phyloP scores from a whole-genome alignment of 2,329 filamentous ascomycete species.

The Alternaria gansuensis region DNA sequence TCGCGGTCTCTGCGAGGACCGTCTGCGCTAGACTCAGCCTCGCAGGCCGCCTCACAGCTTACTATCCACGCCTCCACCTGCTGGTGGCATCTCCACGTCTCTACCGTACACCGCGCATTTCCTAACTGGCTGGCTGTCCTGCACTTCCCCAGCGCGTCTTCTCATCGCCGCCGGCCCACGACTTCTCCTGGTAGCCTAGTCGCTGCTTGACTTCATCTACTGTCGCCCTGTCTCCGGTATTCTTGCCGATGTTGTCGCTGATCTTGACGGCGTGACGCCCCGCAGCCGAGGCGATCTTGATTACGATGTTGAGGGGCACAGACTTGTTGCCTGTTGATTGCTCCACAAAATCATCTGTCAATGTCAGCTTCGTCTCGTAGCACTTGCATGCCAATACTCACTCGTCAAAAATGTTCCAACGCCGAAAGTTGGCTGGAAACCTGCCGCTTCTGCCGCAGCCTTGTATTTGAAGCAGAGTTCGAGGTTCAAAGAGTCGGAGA shows the following conservation, averaged over 20 bases:
- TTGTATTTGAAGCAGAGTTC: slow-evolving; percentile 93
- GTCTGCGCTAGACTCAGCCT: slow-evolving; percentile 32
- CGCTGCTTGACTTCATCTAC: slow-evolving; percentile 84
- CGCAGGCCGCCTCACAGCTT: slow-evolving; percentile 30
- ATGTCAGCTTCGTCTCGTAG: slow-evolving; percentile 23
- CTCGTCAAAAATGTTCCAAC: slow-evolving; percentile 95
- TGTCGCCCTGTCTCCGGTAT: slow-evolving; percentile 83
- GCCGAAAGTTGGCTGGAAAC: slow-evolving; percentile 88
- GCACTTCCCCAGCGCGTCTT: slow-evolving; percentile 76
- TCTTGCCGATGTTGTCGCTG: slow-evolving; percentile 87
- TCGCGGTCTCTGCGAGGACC: slow-evolving; percentile 15
- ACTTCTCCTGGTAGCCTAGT: slow-evolving; percentile 84
- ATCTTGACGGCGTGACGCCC: slow-evolving; percentile 90
- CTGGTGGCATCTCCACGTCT: slow-evolving; percentile 26
- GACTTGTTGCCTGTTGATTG: slow-evolving; percentile 80
- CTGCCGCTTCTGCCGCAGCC: slow-evolving; percentile 77
- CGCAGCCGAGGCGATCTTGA: slow-evolving; percentile 88
- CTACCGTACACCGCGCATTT: slow-evolving; percentile 11
- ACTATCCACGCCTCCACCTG: slow-evolving; percentile 24
- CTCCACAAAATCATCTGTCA: slow-evolving; percentile 79
- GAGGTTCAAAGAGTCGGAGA: slow-evolving; percentile 93
- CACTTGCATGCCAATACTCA: slow-evolving; percentile 44
- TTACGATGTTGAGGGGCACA: slow-evolving; percentile 93
- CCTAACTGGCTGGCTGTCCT: slow-evolving; percentile 31
- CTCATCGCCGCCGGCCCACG: slow-evolving; percentile 86